Evolutionary conservation across 345 rosid genomes (phyloP).

Genomic region (Laguncularia racemosa): DNA sequence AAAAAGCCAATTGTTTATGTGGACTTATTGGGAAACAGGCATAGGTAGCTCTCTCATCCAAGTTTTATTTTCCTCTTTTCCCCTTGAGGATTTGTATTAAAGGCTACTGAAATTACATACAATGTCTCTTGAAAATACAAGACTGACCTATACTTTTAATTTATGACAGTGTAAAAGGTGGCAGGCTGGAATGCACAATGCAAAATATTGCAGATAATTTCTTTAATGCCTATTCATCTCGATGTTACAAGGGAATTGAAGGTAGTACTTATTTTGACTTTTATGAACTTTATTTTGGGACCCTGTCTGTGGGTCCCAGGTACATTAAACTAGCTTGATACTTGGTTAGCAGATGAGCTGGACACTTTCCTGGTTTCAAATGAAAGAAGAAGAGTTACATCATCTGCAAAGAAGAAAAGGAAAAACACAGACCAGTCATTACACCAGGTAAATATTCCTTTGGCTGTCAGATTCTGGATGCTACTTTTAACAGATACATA

Average conservation of each 20-base stretch:
- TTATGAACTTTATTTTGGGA: background rate
- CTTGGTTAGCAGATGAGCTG: conserved; percentile 42
- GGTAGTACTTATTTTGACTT: conserved; percentile 30
- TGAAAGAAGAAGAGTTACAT: conserved; percentile 81
- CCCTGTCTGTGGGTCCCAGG: background rate
- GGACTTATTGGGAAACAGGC: conserved; percentile 57
- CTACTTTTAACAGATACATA: background rate
- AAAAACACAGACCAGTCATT: conserved; percentile 47
- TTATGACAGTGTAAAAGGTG: conserved; percentile 62
- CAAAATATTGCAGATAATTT: conserved; percentile 93
- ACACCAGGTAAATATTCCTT: conserved; percentile 67
- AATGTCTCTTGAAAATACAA: conserved; percentile 1
- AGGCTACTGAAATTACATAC: conserved; percentile 2
- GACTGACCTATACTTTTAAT: conserved; percentile 7
- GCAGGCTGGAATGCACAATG: conserved; percentile 96
- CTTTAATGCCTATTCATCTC: conserved; percentile 50
- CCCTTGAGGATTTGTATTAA: background rate
- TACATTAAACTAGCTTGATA: background rate
- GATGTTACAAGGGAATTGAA: conserved; percentile 56
- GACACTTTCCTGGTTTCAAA: conserved; percentile 84
- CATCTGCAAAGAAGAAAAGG: conserved; percentile 91
- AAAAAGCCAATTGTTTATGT: conserved; percentile 56
- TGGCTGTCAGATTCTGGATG: conserved; percentile 4
- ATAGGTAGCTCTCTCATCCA: conserved; percentile 36
- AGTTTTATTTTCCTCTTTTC: background rate